Evolutionary conservation across 306 rosid species (phyloP), one percentile per base, ranked within the genome.

Genomic region (Biancaea sappan): DNA sequence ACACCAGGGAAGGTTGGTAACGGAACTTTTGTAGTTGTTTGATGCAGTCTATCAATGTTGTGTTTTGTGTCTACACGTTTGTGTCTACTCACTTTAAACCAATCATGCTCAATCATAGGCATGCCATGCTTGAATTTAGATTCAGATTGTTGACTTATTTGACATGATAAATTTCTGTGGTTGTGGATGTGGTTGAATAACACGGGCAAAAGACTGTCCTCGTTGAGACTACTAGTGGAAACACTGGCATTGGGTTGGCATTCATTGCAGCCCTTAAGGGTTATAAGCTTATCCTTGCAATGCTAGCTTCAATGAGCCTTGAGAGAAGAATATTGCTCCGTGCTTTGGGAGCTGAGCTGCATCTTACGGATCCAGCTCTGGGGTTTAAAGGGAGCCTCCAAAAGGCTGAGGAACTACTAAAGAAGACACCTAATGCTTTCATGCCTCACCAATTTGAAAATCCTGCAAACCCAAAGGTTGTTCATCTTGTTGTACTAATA

Each of bases 181-280:
- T 62, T 72, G 69, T 70, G 76, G 47, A 37, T 21, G 25, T 32
- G 77, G 44, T 34, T 71, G 61, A 52, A 28, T 22, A 8, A 67
- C 8, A 16, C 10, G 8, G 47, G 50, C 46, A 19, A 63, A 81
- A 91, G 97, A 87, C 88, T 67, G 81, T 87, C 35, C 91, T 88
- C 4, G 72, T 88, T 59, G 94, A 91, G 86, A 53, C 69, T 32
- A 91, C 94, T 6, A 60, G 90, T n/a, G 97, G 97, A 46, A 91
- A 88, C 83, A 91, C 92, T 4, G 96, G 93, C 73, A 91, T 91
- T 61, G 93, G 84, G 4, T 50, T 91, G 83, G 93, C 93, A 21
- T 79, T 77, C 76, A 40, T 91, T 48, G 94, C 97, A 50, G 94
- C 94, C 26, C 43, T 79, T 61, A 88, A 84, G 85, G 94, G 89